Evolutionary conservation across 306 rosid genomes (phyloP), one percentile per base, ranked within the genome.

Genomic region (Pyrus betulifolia): DNA sequence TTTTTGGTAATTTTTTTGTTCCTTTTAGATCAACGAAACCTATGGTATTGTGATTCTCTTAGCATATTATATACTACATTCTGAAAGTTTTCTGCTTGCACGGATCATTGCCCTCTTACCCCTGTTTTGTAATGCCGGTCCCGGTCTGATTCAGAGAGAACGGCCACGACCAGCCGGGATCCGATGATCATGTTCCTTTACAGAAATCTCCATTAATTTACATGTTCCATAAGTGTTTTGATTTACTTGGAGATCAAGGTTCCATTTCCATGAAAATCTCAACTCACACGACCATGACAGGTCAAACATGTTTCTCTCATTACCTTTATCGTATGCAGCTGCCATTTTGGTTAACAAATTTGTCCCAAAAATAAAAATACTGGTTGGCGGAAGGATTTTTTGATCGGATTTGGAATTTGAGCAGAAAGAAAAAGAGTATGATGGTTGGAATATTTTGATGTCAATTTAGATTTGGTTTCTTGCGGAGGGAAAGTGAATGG

Each of bases 41-140:
- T 76, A 54, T 46, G 67, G 67, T 74, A 44, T 67, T 74, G 60
- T 71, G 82, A 82, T 79, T 84, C 79, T 64, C 76, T 15, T 71
- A 71, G 87, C 83, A 77, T 77, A 79, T 69, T 77, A 77, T 69
- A 42, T 42, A 71, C 77, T 27, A 60, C 75, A 72, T 54, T 64
- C 25, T 71, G 12, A 44, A 55, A 62, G 28, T 77, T 59, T 44
- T 52, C 69, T 59, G 65, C 62, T 62, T 73, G 78, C 82, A 73
- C 76, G 61, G 67, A 67, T 74, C 70, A 38, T 59, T 67, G 42
- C 57, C 54, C 79, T 59, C 75, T 17, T 70, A 23, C 79, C 65
- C 83, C 65, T 8, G 67, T 80, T 5, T 67, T 55, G 62, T 27
- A 45, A 49, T 19, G 45, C 69, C 30, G 75, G 55, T 17, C 21